Base-by-base conservation (phyloP, 192 early-diverging fungal species). In the Rhizoclosmatium sp. region DNA sequence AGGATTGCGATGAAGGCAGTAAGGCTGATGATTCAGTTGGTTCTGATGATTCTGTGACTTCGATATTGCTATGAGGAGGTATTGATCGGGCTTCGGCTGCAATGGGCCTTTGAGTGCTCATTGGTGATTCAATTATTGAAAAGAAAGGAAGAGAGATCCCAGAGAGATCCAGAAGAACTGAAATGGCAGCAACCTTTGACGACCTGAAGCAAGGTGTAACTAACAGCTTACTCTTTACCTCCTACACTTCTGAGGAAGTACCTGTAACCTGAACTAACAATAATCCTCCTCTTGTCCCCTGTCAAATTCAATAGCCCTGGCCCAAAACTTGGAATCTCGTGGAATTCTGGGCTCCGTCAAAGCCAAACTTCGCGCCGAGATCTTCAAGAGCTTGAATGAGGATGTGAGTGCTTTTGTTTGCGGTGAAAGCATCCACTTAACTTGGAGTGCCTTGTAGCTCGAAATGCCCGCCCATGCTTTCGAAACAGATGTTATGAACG, bases 401-500 rank as follows among this genome's bases (percentile, higher is more conserved):
- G 48, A 85, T 12, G 83, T 70, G 46, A 42, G 67, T 2, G 67
- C 2, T n/a, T 4, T 12, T 2, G 16, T 3, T n/a, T 59, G 3
- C 2, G 58, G 2, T 21, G 58, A 59, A 65, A 47, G 82, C 39
- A 0, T 77, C 7, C 19, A 39, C 10, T 14, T 19, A 31, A 31
- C 1, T 2, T 49, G 2, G 42, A 7, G 61, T 3, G 2, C 51
- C 16, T 51, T n/a, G 54, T 10, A 85, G 58, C 66, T 74, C 45
- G 59, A 71, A 0, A 31, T 49, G 47, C 82, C 81, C 31, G 64
- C 41, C 41, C 39, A 70, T 45, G 61, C 81, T 0, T 42, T 47
- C 14, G 83, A 85, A 81, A 86, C 81, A 12, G 68, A 56, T 39
- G 69, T 88, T 2, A 21, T 88, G 4, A 88, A 88, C 67, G 84